Evolutionary conservation across 2,329 filamentous ascomycete species (phyloP).

Genomic region (Stemphylium vesicarium): DNA sequence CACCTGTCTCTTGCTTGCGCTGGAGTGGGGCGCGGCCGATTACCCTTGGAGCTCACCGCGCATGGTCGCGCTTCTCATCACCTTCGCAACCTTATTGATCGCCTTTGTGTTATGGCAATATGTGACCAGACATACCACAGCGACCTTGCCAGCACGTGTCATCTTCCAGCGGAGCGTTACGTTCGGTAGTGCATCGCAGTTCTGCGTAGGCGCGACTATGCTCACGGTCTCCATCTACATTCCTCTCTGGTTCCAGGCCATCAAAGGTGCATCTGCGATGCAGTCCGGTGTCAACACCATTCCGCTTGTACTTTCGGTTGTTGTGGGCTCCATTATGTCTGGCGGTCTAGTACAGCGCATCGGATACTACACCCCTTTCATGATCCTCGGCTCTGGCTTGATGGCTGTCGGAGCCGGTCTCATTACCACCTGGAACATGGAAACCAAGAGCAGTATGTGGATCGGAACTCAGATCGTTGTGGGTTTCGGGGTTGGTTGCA

Average conservation of each 20-base stretch:
- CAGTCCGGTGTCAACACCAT: constrained; percentile 21
- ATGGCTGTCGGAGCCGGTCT: constrained; percentile 42
- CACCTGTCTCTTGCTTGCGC: background rate
- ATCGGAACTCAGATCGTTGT: constrained; percentile 32
- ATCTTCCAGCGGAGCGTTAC: constrained; percentile 17
- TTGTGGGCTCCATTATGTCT: constrained; percentile 20
- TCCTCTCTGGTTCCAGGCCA: constrained; percentile 31
- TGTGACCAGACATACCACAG: too few species aligned
- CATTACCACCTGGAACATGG: constrained; percentile 43
- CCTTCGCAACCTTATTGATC: background rate
- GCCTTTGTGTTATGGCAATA: background rate
- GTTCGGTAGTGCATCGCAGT: constrained; percentile 12
- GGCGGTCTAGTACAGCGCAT: constrained; percentile 44
- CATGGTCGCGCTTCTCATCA: background rate
- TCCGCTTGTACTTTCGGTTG: constrained; percentile 17
- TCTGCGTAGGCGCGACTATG: constrained; percentile 11
- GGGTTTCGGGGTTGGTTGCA: constrained; percentile 47
- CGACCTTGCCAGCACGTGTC: constrained; percentile 25
- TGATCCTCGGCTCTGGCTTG: constrained; percentile 35
- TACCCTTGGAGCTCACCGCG: background rate
- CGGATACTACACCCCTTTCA: constrained; percentile 53
- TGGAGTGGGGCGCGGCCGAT: background rate
- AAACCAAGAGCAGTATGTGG: constrained; percentile 29
- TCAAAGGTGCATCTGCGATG: constrained; percentile 19
- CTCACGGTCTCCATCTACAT: constrained; percentile 22